phyloP scores from a whole-genome alignment of 208 protist genomes.

The Trypanosoma brucei region DNA sequence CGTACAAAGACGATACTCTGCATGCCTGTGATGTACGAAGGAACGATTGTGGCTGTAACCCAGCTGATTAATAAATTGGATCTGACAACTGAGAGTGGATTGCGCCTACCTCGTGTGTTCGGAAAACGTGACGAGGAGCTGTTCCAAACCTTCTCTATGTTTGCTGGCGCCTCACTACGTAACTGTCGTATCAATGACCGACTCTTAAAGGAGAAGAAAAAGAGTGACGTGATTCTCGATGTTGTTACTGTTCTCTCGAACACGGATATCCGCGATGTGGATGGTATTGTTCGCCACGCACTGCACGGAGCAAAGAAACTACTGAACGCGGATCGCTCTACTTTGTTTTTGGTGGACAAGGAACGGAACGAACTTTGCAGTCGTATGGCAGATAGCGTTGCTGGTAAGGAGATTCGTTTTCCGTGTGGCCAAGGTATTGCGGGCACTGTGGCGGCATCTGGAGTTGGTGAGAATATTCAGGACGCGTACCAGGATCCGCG shows the following conservation, averaged over 20 bases:
- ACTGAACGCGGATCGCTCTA: constrained; percentile 61
- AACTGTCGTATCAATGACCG: constrained; percentile 71
- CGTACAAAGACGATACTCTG: constrained; percentile 69
- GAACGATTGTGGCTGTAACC: constrained; percentile 63
- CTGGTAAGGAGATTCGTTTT: constrained; percentile 70
- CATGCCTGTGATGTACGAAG: constrained; percentile 64
- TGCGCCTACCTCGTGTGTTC: constrained; percentile 43
- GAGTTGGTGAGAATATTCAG: constrained; percentile 59
- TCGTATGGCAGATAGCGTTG: constrained; percentile 56
- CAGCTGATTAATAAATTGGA: constrained; percentile 79
- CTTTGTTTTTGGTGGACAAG: constrained; percentile 77
- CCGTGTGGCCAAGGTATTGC: constrained; percentile 70
- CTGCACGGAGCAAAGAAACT: constrained; percentile 71
- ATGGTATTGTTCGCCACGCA: constrained; percentile 61
- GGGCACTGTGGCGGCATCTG: constrained; percentile 60
- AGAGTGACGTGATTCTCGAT: constrained; percentile 62
- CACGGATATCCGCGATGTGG: constrained; percentile 69
- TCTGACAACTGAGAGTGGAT: constrained; percentile 47
- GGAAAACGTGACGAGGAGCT: constrained; percentile 57
- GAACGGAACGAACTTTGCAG: constrained; percentile 83
- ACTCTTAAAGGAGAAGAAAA: constrained; percentile 60
- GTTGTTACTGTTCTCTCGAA: constrained; percentile 71
- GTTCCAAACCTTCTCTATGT: constrained; percentile 69
- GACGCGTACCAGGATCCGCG: constrained; percentile 71
- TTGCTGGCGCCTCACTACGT: constrained; percentile 59